Percentiles rank a stretch among this genome's conserved stretches.
Conservation (phyloP, 352 stramenopile species). For the Phytophthora fragariaefolia region DNA sequence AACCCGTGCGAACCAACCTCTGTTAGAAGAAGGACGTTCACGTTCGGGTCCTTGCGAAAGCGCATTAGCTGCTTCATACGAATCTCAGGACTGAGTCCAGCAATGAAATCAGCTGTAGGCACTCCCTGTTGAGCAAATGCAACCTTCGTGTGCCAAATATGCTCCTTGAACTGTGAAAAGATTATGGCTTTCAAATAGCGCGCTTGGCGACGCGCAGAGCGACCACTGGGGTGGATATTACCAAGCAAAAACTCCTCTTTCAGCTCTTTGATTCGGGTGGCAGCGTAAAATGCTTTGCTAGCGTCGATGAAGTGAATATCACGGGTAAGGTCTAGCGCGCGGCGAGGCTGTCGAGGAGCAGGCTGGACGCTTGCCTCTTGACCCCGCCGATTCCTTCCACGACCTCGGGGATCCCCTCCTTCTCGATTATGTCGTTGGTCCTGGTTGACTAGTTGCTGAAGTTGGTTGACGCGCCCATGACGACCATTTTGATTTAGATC, state of each 20-base stretch:
- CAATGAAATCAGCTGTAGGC: slow-evolving; percentile 69
- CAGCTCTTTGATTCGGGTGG: slow-evolving; percentile 67
- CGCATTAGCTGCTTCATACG: slow-evolving; percentile 63
- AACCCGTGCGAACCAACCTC: slow-evolving; percentile 96
- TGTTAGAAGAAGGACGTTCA: slow-evolving; percentile 94
- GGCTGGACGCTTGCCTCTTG: slow-evolving; percentile 31
- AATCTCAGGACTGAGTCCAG: slow-evolving; percentile 41
- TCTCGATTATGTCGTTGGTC: slow-evolving; percentile 26
- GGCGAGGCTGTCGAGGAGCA: slow-evolving; percentile 34
- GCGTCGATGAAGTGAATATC: slow-evolving; percentile 59
- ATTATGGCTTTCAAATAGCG: slow-evolving; percentile 77
- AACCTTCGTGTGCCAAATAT: slow-evolving; percentile 79
- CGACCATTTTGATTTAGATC: slow-evolving; percentile 33
- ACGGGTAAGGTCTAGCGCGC: slow-evolving; percentile 40
- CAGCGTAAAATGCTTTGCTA: slow-evolving; percentile 81
- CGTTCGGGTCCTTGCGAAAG: slow-evolving; percentile 67
- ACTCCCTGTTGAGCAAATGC: slow-evolving; percentile 77
- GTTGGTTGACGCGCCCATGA: slow-evolving; percentile 31
- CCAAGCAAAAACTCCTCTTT: slow-evolving; percentile 54
- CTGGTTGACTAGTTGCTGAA: slow-evolving; percentile 39
- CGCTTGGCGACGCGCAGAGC: slow-evolving; percentile 24
- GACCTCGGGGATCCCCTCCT: slow-evolving; percentile 10
- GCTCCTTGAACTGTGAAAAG: slow-evolving; percentile 85
- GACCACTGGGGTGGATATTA: slow-evolving; percentile 11
- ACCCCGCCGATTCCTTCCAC: slow-evolving; percentile 20